Base-by-base conservation (phyloP, 2,329 filamentous ascomycete species). In the Paecilomyces dactylethromorphus region DNA sequence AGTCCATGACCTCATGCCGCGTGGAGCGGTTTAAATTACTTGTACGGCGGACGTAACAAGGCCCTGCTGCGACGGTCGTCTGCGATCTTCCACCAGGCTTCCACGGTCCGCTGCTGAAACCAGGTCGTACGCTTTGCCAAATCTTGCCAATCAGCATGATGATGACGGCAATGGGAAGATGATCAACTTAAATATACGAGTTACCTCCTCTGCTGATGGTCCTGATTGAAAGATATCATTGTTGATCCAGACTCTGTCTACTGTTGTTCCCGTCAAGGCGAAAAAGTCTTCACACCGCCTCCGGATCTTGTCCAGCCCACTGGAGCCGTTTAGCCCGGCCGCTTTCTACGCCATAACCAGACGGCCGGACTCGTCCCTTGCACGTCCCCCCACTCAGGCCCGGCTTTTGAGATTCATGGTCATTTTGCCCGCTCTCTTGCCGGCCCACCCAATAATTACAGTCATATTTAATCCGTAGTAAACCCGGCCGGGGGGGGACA, bases 381-480 rank as follows among this genome's bases (percentile, higher is more conserved):
- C 57, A 57, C 58, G 58, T 62, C 59, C 59, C 57, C 63, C 62
- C 63, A 60, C 63, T 58, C 59, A 52, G 56, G 55, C 62, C 63
- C 58, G 35, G 32, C 39, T 50, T 56, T 56, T 45, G 39, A 50
- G 35, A 45, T 45, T 52, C 39, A n/a, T 13, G 50, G 10, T 29
- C 18, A 21, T 7, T 29, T 52, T 24, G 22, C 26, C 22, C 22
- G 50, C 29, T 10, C 26, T 29, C 50, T 12, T 29, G 22, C 11
- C 21, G 50, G 50, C 50, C 50, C 50, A 52, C 50, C 50, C 50
- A 29, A n/a, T 52, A 24, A 11, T 29, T 10, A 26, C 11, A 10
- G 50, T 24, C 50, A 52, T 52, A 52, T 29, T 52, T 52, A 52
- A 52, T 24, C 50, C 6, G 26, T 15, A 33, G 32, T 45, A 55